Base-by-base conservation (phyloP, 1,284 basidiomycete genomes). In the Ganoderma meredithae region DNA sequence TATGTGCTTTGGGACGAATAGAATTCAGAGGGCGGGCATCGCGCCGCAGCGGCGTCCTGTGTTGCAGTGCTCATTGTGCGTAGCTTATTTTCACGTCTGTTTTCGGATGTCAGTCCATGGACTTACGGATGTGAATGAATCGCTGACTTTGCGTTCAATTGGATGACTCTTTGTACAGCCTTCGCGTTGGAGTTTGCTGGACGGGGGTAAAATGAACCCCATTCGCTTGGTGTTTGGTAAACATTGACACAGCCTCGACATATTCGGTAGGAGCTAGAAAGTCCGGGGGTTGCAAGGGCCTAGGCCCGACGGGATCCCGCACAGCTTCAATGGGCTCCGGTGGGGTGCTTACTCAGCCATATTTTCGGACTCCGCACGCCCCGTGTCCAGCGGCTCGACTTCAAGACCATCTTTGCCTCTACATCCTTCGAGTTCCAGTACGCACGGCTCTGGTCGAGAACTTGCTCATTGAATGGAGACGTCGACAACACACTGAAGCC, bases 51-150 rank as follows among this genome's bases (percentile, higher is more conserved):
- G 36, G 36, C 36, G 36, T 39, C 36, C 36, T 39, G 10, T 52
- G n/a, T 22, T 25, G 55, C 22, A n/a, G 33, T 58, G 27, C 31
- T 22, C 55, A n/a, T 58, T 36, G 36, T 39, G 19, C 36, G 8
- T 19, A 58, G 55, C 55, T 58, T 39, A 31, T 31, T 33, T 55
- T 55, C 53, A 33, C 31, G 27, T 17, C 53, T 17, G 15, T 33
- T 55, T 55, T 55, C 15, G 53, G 31, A 36, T 33, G 17, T 52
- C 47, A n/a, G 53, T 52, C 47, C 47, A 52, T 25, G 31, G 52
- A 55, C 52, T 22, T 58, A 22, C 55, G 33, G 31, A 36, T 39
- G 19, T 13, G 33, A 33, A 39, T 58, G 17, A 39, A n/a, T 12
- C 19, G n/a, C 15, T 39, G 19, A 36, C 33, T 22, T 58, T 39